Conservation (phyloP, 176 grass and related monocot species). For the Musa acuminata region DNA sequence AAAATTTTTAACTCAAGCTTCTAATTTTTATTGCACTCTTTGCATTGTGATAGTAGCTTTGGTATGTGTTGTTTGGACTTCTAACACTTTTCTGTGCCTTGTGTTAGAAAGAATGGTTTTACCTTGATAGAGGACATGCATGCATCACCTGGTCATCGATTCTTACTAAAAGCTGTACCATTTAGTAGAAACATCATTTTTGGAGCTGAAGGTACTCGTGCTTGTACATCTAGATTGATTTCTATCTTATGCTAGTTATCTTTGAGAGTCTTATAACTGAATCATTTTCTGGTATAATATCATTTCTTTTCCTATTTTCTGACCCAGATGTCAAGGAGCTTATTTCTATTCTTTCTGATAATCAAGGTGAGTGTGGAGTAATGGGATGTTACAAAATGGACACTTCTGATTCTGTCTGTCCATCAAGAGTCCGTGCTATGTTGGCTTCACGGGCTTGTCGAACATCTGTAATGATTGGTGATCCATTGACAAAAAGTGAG, state of each 20-base stretch:
- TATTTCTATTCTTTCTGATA: conserved; percentile 73
- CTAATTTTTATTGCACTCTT: neutral
- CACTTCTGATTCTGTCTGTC: conserved; percentile 65
- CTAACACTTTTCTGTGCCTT: conserved; percentile 15
- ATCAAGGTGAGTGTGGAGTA: conserved; percentile 76
- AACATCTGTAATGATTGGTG: conserved; percentile 82
- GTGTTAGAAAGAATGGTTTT: conserved; percentile 88
- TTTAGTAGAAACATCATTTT: conserved; percentile 97
- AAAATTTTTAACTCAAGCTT: neutral
- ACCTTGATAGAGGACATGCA: conserved; percentile 71
- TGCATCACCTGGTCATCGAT: conserved; percentile 61
- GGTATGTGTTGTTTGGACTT: neutral
- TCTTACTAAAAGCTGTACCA: conserved; percentile 82
- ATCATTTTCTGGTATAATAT: conserved; percentile 19
- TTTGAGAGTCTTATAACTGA: neutral
- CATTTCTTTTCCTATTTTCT: neutral
- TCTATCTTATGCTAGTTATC: neutral
- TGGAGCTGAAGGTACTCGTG: conserved; percentile 63
- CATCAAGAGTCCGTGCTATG: conserved; percentile 93
- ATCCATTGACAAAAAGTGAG: conserved; percentile 76
- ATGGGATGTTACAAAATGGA: conserved; percentile 80
- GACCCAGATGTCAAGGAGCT: conserved; percentile 77
- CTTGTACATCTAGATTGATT: neutral
- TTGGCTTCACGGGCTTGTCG: conserved; percentile 86
- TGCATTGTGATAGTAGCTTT: neutral